These are phyloP conservation scores for Phytophthora rubi DNA, from an alignment of 352 stramenopile species.

Conservation along the genomic window DNA sequence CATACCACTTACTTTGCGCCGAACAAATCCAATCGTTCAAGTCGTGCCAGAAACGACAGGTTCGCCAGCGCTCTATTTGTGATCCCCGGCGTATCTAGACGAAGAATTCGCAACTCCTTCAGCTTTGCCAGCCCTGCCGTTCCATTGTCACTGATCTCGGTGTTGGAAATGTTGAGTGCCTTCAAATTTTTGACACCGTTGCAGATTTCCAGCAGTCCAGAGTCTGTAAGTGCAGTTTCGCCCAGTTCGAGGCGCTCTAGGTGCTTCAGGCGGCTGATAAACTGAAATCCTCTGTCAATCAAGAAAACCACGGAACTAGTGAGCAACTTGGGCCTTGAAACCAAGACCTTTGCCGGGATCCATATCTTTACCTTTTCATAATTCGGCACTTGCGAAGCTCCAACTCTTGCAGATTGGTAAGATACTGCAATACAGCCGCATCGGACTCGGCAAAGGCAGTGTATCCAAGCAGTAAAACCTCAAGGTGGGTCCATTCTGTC, in stretches of 20 bases:
- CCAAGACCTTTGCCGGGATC: background rate
- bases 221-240: slow-evolving; percentile 69
- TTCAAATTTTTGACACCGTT: slow-evolving; percentile 48
- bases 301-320: background rate
- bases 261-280: slow-evolving; percentile 61
- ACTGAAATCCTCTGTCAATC: slow-evolving; percentile 62
- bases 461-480: slow-evolving; percentile 62
- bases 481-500: slow-evolving; percentile 58
- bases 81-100: slow-evolving; percentile 68
- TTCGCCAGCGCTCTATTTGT: slow-evolving; percentile 68
- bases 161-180: slow-evolving; percentile 71
- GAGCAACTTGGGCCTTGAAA: too few relatives aligned
- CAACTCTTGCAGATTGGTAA: slow-evolving; percentile 63
- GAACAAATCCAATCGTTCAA: slow-evolving; percentile 78
- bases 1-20: slow-evolving; percentile 59
- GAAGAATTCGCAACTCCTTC: slow-evolving; percentile 61
- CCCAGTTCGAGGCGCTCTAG: slow-evolving; percentile 64
- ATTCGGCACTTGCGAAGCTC: slow-evolving; percentile 73
- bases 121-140: slow-evolving; percentile 55
- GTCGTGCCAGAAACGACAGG: slow-evolving; percentile 54
- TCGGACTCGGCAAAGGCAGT: slow-evolving; percentile 74
- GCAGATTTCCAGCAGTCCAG: slow-evolving; percentile 68
- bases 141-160: slow-evolving; percentile 71
- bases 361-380: slow-evolving; percentile 62
- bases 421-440: slow-evolving; percentile 54